Evolutionary conservation across 2,329 filamentous ascomycete genomes (phyloP), one percentile per base, ranked within the genome.

Genomic region (Rugonectria rugulosa): DNA sequence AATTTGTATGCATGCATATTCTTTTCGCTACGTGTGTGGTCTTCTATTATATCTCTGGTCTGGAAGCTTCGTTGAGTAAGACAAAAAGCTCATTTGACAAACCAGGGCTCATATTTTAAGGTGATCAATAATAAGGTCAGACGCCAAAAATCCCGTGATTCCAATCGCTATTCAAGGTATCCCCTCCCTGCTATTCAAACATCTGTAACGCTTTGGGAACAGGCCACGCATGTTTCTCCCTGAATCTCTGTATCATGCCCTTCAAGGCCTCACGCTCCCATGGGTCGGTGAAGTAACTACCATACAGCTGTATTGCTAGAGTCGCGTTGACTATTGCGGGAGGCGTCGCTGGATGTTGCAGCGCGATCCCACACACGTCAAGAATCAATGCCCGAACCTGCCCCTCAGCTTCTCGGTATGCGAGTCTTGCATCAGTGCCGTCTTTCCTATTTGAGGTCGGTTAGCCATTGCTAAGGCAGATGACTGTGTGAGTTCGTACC

Each of bases 251-350:
- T 11, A 66, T 61, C 2, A 61, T 63, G 2, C 38, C 56, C 6
- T 31, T 59, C 9, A 66, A 15, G 1, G 63, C 56, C 4, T 66
- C 63, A 4, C 53, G n/a, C 3, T 66, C 63, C 63, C 63, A 66
- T 1, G 44, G 42, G 12, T 66, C 63, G 0, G 63, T 66, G 6
- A 66, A 66, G 3, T 64, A 66, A 2, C 38, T 64, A 0, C 59
- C 59, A 1, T 66, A 66, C 40, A 66, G 32, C 5, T 63, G 63
- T 2, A 66, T 57, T 0, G 59, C 56, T 3, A 66, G 8, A 0
- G 55, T 34, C 0, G 63, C 63, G 5, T 57, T 66, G 1, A 66
- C 61, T 5, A 66, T 58, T 17, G 52, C 54, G 0, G 63, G 63
- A 0, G 65, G 49, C 0, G 52, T 66, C 1, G 44, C 63, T 0